Base-by-base conservation (phyloP, 2,329 filamentous ascomycete genomes). In the Ophiostoma himal-ulmi region DNA sequence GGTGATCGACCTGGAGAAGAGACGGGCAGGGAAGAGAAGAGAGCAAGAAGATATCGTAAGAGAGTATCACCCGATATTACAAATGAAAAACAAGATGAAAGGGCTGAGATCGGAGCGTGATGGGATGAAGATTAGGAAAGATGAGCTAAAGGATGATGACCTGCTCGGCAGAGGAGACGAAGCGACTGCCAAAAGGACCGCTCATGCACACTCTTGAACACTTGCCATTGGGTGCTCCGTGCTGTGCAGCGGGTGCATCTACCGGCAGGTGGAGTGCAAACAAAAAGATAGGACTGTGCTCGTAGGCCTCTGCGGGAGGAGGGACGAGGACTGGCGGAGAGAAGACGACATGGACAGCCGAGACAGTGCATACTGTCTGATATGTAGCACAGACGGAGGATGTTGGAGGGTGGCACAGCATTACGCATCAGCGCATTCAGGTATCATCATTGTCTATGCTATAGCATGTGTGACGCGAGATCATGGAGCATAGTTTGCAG, bases 171-270 rank as follows among this genome's bases (percentile, higher is more conserved):
- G 44, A 17, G 14, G 5, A 20, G 13, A 48, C 17, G 17, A 48
- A 48, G 44, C 3, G 30, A 30, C 30, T 2, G 3, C 44, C 44
- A 20, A 20, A 17, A 48, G 44, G 44, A 54, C 52, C 52, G 52
- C n/a, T 20, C n/a, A 62, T 62, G 57, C 57, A 62, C 57, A 11
- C 57, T 62, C 57, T 62, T 62, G 20, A 60, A 62, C 26, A 62
- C 54, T 22, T 60, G 57, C 69, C 69, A 67, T 67, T 37, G 48
- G 54, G 37, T 68, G 69, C 64, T 66, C 69, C 60, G 69, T 70
- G 69, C 69, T 52, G 52, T 70, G 69, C 69, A 70, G 67, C 69
- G 69, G 57, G 62, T 69, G 48, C n/a, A 54, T 20, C 62, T 69
- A 52, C 44, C n/a, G 62, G n/a, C 57, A 39, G 34, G 34, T 39